Conservation (phyloP, 2,329 filamentous ascomycete species). For the Fusarium nodosum region DNA sequence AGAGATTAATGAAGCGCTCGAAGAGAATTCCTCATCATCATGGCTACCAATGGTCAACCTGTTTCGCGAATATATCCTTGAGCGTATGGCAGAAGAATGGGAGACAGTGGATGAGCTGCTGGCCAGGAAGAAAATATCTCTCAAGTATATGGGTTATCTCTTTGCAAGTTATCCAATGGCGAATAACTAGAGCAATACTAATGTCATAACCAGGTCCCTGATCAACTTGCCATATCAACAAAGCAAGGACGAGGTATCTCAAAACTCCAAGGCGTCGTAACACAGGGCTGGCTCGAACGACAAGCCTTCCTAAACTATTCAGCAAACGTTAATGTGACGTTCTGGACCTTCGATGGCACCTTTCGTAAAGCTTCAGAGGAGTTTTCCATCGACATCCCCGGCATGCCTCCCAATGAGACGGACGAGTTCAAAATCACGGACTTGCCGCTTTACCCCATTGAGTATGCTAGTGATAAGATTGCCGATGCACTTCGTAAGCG, state of each 20-base stretch:
- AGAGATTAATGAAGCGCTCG: background rate
- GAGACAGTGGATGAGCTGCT: background rate
- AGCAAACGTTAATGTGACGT: background rate
- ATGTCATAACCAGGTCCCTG: background rate
- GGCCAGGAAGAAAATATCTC: background rate
- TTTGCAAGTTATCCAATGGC: background rate
- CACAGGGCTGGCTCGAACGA: too few species aligned
- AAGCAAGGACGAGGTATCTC: background rate
- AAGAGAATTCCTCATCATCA: accelerated
- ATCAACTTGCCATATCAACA: background rate
- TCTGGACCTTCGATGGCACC: background rate
- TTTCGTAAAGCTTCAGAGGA: background rate
- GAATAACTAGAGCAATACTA: too few species aligned
- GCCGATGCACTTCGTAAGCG: accelerated
- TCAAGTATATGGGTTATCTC: background rate
- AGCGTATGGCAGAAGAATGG: background rate
- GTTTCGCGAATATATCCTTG: background rate
- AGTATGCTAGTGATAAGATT: accelerated
- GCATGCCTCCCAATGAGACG: background rate
- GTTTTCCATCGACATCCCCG: background rate
- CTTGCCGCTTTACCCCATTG: background rate
- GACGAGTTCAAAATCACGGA: background rate
- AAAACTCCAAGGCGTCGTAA: background rate
- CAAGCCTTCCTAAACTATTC: too few species aligned
- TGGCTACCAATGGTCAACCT: background rate